Conservation (phyloP, 768 basidiomycete genomes). For the Phaeotremella skinneri region DNA sequence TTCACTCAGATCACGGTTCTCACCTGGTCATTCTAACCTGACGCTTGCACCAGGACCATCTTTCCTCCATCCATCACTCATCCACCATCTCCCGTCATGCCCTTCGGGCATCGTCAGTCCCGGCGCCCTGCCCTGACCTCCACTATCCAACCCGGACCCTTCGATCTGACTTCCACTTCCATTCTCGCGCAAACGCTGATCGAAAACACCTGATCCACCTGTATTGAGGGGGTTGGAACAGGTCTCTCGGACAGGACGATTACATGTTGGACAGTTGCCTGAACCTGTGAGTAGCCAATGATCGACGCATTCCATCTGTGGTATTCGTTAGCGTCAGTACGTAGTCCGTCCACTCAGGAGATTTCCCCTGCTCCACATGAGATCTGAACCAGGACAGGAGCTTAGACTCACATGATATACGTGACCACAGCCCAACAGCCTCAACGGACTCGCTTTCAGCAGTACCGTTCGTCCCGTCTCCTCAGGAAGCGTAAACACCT, state of each 20-base stretch:
- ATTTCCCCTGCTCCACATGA: not conserved
- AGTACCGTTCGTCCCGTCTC: constrained; percentile 17
- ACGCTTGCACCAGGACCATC: not conserved
- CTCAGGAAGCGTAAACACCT: constrained; percentile 21
- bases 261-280: constrained; percentile 84
- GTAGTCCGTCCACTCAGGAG: constrained; percentile 17
- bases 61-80: not conserved
- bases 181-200: not conserved
- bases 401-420: constrained; percentile 74
- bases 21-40: no score
- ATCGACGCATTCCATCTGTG: constrained; percentile 62
- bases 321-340: constrained; percentile 40
- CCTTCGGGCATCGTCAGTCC: no score
- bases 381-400: not conserved
- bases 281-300: constrained; percentile 83
- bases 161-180: not conserved
- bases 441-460: constrained; percentile 59
- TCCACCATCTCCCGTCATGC: not conserved
- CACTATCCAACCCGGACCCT: no score
- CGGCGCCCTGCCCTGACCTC: no score
- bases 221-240: not conserved
- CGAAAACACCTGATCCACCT: not conserved
- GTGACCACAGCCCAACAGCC: constrained; percentile 76
- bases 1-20: no score
- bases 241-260: constrained; percentile 54